Evolutionary conservation across 176 grass and related monocot species (phyloP).

Genomic region (Panicum miliaceum): DNA sequence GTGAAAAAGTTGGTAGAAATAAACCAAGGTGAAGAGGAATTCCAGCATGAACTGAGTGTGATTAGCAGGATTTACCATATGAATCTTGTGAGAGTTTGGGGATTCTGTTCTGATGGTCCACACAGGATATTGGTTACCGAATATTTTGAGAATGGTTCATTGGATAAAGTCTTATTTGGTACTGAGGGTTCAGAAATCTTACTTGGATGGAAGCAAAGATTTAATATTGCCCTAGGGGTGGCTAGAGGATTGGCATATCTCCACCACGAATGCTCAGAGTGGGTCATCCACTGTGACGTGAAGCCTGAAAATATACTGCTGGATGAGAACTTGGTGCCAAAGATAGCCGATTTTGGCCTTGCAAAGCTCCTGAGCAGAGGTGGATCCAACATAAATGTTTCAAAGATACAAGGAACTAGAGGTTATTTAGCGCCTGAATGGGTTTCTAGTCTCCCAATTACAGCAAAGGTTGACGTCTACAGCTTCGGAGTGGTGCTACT

Average conservation of each 20-base stretch:
- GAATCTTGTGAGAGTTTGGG: conserved; percentile 40
- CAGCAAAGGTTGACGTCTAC: conserved; percentile 60
- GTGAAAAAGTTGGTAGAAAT: conserved; percentile 31
- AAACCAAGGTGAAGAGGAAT: conserved; percentile 31
- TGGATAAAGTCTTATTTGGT: conserved; percentile 34
- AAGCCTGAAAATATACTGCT: conserved; percentile 44
- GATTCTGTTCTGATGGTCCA: conserved; percentile 38
- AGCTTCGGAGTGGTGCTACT: conserved; percentile 57
- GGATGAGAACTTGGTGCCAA: conserved; percentile 28
- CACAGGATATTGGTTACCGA: conserved; percentile 46
- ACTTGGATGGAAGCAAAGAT: conserved; percentile 40
- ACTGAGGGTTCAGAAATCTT: background rate
- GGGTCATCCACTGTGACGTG: conserved; percentile 33
- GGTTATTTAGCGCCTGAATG: conserved; percentile 61
- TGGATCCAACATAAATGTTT: conserved; percentile 40
- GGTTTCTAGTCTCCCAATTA: conserved; percentile 52
- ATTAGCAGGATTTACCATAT: conserved; percentile 37
- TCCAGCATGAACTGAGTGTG: conserved; percentile 33
- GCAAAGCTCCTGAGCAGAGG: conserved; percentile 40
- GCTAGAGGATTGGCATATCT: conserved; percentile 43
- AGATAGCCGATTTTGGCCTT: conserved; percentile 37
- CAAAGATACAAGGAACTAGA: conserved; percentile 52
- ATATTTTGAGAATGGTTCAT: conserved; percentile 34
- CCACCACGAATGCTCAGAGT: conserved; percentile 37
- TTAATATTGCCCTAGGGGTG: conserved; percentile 20